Evolutionary conservation across 202 grass and related monocot genomes (phyloP).

Genomic region (Dendrocalamus latiflorus): DNA sequence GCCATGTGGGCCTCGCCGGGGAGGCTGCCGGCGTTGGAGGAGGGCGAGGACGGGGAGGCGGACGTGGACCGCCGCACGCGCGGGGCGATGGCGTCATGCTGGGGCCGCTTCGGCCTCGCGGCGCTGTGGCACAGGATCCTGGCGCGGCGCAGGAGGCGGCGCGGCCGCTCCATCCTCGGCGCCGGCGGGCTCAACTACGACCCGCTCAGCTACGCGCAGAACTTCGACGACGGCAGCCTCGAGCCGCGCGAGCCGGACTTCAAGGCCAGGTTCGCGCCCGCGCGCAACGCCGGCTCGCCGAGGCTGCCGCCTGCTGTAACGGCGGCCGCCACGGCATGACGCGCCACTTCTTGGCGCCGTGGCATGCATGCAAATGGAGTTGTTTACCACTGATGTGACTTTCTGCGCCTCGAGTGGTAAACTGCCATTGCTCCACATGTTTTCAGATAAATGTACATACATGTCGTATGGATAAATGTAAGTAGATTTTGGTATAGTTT

Average conservation of each 20-base stretch:
- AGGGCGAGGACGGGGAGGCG: slow-evolving; percentile 29
- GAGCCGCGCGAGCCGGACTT: slow-evolving; percentile 42
- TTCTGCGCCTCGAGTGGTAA: background rate
- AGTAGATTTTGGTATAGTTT: background rate
- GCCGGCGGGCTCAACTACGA: slow-evolving; percentile 78
- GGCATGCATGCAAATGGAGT: background rate
- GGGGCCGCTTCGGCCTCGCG: slow-evolving; percentile 49
- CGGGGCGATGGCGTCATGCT: slow-evolving; percentile 55
- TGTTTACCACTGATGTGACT: background rate
- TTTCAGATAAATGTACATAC: background rate
- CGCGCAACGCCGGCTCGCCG: slow-evolving; percentile 6
- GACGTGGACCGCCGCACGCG: background rate
- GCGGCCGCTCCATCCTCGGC: slow-evolving; percentile 35
- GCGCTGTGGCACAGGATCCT: slow-evolving; percentile 56
- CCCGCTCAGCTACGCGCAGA: slow-evolving; percentile 87
- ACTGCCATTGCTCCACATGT: background rate
- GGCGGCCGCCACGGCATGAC: background rate
- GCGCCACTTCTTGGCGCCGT: background rate
- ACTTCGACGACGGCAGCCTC: slow-evolving; percentile 60
- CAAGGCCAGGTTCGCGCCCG: slow-evolving; percentile 61
- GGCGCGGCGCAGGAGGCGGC: slow-evolving; percentile 25
- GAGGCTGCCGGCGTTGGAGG: slow-evolving; percentile 48
- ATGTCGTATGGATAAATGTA: no score
- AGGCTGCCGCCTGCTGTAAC: background rate
- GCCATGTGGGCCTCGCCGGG: slow-evolving; percentile 51